phyloP scores from a whole-genome alignment of 1,284 basidiomycete genomes.

The Moesziomyces parantarcticus region DNA sequence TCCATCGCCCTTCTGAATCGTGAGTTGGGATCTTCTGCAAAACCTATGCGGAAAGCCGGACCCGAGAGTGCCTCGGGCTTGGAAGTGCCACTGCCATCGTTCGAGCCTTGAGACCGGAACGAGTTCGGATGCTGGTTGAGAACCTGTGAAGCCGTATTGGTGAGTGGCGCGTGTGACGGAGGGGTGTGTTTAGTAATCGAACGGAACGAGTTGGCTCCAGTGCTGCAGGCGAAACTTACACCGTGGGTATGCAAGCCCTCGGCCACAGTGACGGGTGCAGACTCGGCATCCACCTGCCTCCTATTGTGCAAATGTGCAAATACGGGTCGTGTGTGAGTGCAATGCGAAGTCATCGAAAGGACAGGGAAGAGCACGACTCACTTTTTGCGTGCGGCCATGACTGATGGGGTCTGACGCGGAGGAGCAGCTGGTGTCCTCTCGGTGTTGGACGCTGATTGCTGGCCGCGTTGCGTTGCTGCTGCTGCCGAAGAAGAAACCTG shows the following conservation, averaged over 20 bases:
- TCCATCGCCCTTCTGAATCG: slow-evolving; percentile 95
- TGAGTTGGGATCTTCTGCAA: slow-evolving; percentile 84
- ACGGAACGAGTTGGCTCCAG: background rate
- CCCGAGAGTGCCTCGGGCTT: slow-evolving; percentile 5
- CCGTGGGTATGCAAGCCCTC: slow-evolving; percentile 33
- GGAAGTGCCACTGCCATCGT: slow-evolving; percentile 1
- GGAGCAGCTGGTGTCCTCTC: no score
- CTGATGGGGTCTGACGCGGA: background rate
- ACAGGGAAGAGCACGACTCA: background rate
- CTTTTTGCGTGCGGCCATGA: slow-evolving; percentile 38
- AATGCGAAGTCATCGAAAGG: background rate
- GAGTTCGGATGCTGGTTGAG: slow-evolving; percentile 43
- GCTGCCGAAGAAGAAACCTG: no score
- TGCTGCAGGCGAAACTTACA: slow-evolving; percentile 11
- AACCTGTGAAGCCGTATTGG: slow-evolving; percentile 2
- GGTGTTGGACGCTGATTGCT: no score
- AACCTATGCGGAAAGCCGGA: slow-evolving; percentile 76
- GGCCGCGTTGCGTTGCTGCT: no score
- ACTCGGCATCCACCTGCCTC: slow-evolving; percentile 36
- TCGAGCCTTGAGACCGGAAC: slow-evolving; percentile 2
- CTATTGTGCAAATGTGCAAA: background rate
- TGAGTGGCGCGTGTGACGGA: no score
- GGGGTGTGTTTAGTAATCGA: no score
- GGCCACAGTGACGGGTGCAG: slow-evolving; percentile 29
- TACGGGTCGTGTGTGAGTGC: background rate